A percentile compares a stretch with the other conserved stretches of the same genome.
Evolutionary conservation across 345 rosid species (phyloP).

Genomic region (Rhizophora apiculata): DNA sequence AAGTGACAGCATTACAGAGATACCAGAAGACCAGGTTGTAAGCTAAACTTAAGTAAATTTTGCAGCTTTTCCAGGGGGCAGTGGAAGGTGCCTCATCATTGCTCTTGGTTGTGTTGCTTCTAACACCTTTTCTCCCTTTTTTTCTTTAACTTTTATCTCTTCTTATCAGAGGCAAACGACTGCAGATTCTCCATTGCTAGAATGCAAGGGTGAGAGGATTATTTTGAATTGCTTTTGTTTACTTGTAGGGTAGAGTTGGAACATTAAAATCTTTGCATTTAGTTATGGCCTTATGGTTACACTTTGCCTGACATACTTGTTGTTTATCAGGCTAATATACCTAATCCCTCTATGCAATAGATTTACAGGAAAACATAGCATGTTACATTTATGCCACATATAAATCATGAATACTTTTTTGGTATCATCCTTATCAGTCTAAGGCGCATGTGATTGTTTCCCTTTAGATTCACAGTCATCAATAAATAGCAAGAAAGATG

Average conservation of each 20-base stretch:
- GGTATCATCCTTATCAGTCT: neutral
- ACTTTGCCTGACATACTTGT: too few relatives aligned
- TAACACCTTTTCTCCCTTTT: conserved; percentile 2
- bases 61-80: neutral
- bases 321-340: too few relatives aligned
- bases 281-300: too few relatives aligned
- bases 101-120: conserved; percentile 11
- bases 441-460: neutral
- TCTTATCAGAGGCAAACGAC: conserved; percentile 33
- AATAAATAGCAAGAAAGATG: conserved; percentile 31
- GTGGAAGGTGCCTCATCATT: neutral
- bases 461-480: conserved; percentile 39
- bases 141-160: neutral
- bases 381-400: neutral
- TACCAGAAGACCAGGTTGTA: conserved; percentile 36
- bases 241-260: neutral
- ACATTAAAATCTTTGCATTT: neutral
- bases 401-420: neutral
- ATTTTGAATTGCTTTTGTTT: neutral
- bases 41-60: conserved; percentile 16
- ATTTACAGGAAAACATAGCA: neutral
- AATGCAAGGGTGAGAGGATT: conserved; percentile 37
- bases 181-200: conserved; percentile 30
- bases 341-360: too few relatives aligned
- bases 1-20: conserved; percentile 27